phyloP scores from a whole-genome alignment of 1,284 basidiomycete genomes.

The Malassezia japonica region DNA sequence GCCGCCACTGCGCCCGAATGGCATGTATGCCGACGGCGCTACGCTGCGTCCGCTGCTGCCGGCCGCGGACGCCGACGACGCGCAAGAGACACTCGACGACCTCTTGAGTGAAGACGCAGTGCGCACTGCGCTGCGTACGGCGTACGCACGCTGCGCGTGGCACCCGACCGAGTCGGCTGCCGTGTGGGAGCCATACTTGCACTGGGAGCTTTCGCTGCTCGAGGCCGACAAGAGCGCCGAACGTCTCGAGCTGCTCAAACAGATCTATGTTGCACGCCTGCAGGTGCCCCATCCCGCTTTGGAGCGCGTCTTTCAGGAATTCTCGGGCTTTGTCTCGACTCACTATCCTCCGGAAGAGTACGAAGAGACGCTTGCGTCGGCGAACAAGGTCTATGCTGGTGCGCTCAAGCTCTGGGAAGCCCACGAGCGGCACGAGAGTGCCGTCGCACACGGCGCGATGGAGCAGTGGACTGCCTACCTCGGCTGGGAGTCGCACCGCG shows the following conservation, averaged over 20 bases:
- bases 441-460: conserved; percentile 1
- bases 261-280: conserved; percentile 29
- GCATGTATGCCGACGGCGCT: conserved; percentile 10
- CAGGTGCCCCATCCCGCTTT: conserved; percentile 25
- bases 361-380: conserved; percentile 31
- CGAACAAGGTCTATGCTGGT: conserved; percentile 23
- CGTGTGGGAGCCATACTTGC: conserved; percentile 29
- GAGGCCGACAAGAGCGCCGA: conserved; percentile 5
- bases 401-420: conserved; percentile 14
- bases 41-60: conserved; percentile 15
- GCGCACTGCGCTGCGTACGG: conserved; percentile 2
- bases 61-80: conserved; percentile 5
- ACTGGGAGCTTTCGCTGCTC: conserved; percentile 24
- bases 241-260: conserved; percentile 23
- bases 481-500: conserved; percentile 21
- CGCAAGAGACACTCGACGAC: not conserved
- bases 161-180: conserved; percentile 20
- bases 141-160: conserved; percentile 15
- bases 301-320: conserved; percentile 29
- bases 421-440: conserved; percentile 27
- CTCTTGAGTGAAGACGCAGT: not conserved
- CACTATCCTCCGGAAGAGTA: conserved; percentile 30
- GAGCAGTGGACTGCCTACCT: conserved; percentile 22
- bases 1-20: conserved; percentile 9
- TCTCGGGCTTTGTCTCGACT: conserved; percentile 31